These are phyloP conservation scores for Theileria equi DNA, from an alignment of 169 alveolate genomes.

Conservation along the genomic window DNA sequence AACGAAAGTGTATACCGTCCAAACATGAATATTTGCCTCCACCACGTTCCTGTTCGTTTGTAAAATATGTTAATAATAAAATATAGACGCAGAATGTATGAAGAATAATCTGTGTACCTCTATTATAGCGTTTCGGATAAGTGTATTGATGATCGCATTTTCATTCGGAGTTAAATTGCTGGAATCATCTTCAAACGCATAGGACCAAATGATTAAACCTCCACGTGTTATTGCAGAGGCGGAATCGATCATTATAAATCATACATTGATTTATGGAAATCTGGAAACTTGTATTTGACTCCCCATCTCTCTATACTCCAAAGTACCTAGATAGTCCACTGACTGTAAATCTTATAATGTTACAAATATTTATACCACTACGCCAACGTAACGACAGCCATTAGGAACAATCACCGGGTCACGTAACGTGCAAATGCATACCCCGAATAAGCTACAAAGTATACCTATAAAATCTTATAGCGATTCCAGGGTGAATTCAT, in stretches of 20 bases:
- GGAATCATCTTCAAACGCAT: conserved; percentile 32
- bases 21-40: conserved; percentile 35
- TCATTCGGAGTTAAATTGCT: not conserved
- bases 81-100: too few relatives aligned
- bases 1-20: conserved; percentile 47
- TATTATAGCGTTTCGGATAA: conserved; percentile 31
- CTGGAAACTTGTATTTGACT: too few relatives aligned
- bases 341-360: not conserved
- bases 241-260: conserved; percentile 48
- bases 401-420: too few relatives aligned
- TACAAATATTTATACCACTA: not conserved
- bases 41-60: conserved; percentile 45
- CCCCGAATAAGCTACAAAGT: too few relatives aligned
- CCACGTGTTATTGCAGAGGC: conserved; percentile 48
- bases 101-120: conserved; percentile 16
- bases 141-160: conserved; percentile 13
- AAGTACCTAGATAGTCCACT: too few relatives aligned
- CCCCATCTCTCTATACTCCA: too few relatives aligned
- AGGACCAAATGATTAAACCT: conserved; percentile 60
- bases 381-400: too few relatives aligned
- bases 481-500: too few relatives aligned
- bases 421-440: too few relatives aligned
- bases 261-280: too few relatives aligned
- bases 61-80: not conserved
- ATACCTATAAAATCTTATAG: too few relatives aligned